Evolutionary conservation across 2,329 filamentous ascomycete genomes (phyloP).

Genomic region (Beauveria pseudobassiana): DNA sequence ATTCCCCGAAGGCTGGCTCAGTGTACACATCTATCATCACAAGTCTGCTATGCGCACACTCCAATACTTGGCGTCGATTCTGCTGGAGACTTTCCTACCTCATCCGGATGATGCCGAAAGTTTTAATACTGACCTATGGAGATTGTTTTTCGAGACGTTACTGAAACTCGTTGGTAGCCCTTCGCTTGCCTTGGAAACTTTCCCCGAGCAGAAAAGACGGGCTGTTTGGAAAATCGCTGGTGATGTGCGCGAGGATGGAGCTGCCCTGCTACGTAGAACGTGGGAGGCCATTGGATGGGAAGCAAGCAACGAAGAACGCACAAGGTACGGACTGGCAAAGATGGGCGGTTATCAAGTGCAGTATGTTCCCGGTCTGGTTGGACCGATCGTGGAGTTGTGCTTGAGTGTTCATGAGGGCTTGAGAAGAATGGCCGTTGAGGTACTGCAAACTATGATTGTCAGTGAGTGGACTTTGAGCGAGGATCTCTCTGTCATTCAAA

Average conservation of each 20-base stretch:
- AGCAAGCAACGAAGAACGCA: slow-evolving; percentile 68
- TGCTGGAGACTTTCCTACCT: slow-evolving; percentile 79
- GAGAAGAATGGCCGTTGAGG: slow-evolving; percentile 81
- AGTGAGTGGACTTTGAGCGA: slow-evolving; percentile 96
- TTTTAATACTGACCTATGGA: slow-evolving; percentile 93
- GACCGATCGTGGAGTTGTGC: slow-evolving; percentile 87
- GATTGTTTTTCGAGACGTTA: slow-evolving; percentile 82
- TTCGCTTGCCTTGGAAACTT: slow-evolving; percentile 84
- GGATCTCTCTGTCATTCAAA: slow-evolving; percentile 84
- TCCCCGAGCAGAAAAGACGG: slow-evolving; percentile 90
- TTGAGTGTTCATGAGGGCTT: slow-evolving; percentile 91
- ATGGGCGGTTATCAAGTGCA: slow-evolving; percentile 98
- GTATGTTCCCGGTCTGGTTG: slow-evolving; percentile 87
- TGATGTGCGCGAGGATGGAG: slow-evolving; percentile 87
- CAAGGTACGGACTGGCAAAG: slow-evolving; percentile 68
- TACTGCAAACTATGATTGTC: slow-evolving; percentile 95
- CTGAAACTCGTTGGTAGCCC: slow-evolving; percentile 85
- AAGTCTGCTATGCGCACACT: slow-evolving; percentile 81
- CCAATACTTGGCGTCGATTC: slow-evolving; percentile 70
- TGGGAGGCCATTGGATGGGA: slow-evolving; percentile 99
- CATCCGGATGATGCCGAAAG: slow-evolving; percentile 83
- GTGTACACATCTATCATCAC: slow-evolving; percentile 87
- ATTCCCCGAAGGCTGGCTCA: slow-evolving; percentile 85
- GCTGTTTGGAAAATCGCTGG: slow-evolving; percentile 99
- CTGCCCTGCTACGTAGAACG: slow-evolving; percentile 71